Conservation (phyloP, 2,329 filamentous ascomycete genomes). For the Cordyceps militaris region DNA sequence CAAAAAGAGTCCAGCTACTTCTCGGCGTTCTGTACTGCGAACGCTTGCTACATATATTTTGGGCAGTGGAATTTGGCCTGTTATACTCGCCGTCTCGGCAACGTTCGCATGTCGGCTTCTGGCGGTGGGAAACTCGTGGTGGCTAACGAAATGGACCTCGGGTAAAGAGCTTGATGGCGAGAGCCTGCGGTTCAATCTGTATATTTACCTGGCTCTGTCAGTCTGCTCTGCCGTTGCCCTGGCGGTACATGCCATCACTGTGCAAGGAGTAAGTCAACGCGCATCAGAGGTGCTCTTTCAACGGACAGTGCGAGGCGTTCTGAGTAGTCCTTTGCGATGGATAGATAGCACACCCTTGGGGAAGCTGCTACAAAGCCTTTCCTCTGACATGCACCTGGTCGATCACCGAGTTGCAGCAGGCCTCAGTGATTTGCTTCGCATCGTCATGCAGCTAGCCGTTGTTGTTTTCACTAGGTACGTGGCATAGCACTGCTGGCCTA, state of each 20-base stretch:
- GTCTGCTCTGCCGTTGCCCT: not conserved
- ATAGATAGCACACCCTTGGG: constrained; percentile 10
- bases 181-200: not conserved
- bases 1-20: not conserved
- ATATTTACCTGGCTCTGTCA: constrained; percentile 8
- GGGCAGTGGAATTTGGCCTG: not conserved
- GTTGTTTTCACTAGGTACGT: constrained; percentile 30
- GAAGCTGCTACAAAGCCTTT: constrained; percentile 6
- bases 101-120: constrained; percentile 3
- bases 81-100: not conserved
- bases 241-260: constrained; percentile 2
- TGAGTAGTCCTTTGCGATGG: constrained; percentile 5
- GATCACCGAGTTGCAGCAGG: constrained; percentile 9
- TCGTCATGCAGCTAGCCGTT: not conserved
- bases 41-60: constrained; percentile 3
- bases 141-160: constrained; percentile 12
- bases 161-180: not conserved
- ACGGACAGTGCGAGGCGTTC: not conserved
- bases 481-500: not conserved
- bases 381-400: constrained; percentile 8
- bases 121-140: constrained; percentile 11
- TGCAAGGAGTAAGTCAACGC: constrained; percentile 1
- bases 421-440: constrained; percentile 5
- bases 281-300: constrained; percentile 9
- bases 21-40: not conserved